These are phyloP conservation scores for Elongisporangium anandrum DNA, from an alignment of 352 stramenopile genomes.

Conservation along the genomic window DNA sequence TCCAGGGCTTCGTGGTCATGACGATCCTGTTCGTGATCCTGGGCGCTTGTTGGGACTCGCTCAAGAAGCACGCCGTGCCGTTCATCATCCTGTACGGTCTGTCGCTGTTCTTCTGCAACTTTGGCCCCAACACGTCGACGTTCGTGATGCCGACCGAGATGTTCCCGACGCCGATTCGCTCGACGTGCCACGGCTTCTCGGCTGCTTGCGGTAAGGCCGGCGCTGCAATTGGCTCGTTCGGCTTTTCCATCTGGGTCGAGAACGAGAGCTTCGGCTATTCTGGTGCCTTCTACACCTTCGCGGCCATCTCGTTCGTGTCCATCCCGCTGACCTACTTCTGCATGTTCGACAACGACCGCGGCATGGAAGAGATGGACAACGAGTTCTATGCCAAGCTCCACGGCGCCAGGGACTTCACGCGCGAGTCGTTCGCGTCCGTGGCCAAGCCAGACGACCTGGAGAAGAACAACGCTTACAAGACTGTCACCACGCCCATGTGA, in stretches of 20 bases:
- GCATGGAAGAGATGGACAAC: conserved; percentile 48
- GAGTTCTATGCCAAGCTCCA: conserved; percentile 45
- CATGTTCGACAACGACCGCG: conserved; percentile 59
- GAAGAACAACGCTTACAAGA: conserved; percentile 22
- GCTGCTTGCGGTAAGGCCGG: conserved; percentile 84
- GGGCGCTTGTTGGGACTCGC: conserved; percentile 22
- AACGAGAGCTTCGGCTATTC: conserved; percentile 51
- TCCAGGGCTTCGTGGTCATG: conserved; percentile 45
- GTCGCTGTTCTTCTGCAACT: conserved; percentile 52
- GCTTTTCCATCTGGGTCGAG: conserved; percentile 61
- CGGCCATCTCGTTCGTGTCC: conserved; percentile 40
- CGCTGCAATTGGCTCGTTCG: conserved; percentile 67
- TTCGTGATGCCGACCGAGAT: conserved; percentile 90
- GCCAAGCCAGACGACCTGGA: conserved; percentile 24
- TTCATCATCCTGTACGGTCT: conserved; percentile 56
- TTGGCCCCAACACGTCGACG: conserved; percentile 71
- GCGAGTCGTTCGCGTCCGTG: conserved; percentile 23
- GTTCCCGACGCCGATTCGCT: conserved; percentile 79
- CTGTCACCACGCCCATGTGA: conserved; percentile 15
- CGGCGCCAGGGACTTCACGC: conserved; percentile 28
- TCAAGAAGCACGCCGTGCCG: conserved; percentile 17
- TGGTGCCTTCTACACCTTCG: conserved; percentile 59
- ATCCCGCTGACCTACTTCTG: conserved; percentile 63
- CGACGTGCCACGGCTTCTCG: conserved; percentile 85
- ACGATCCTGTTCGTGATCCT: conserved; percentile 33